These are phyloP conservation scores for Pachysandra terminalis DNA, from an alignment of 164 flowering plant species.

Conservation along the genomic window DNA sequence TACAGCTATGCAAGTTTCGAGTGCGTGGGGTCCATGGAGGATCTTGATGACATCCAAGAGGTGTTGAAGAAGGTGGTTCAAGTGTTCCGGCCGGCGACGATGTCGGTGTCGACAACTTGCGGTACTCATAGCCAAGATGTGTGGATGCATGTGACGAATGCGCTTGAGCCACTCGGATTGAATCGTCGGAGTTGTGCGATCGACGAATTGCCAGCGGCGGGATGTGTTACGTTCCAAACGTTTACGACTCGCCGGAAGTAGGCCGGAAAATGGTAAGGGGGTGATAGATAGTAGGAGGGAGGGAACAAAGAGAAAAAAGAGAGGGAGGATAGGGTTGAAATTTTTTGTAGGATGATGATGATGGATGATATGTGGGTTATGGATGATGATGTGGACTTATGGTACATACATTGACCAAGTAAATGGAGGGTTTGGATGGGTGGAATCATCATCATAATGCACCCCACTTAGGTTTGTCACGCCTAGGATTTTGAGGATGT, in stretches of 20 bases:
- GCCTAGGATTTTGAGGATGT: constrained; percentile 50
- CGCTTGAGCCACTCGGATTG: constrained; percentile 52
- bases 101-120: constrained; percentile 57
- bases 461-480: constrained; percentile 68
- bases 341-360: constrained; percentile 9
- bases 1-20: constrained; percentile 94
- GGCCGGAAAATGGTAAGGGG: background rate
- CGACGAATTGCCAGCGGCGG: constrained; percentile 71
- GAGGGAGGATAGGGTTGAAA: constrained; percentile 1
- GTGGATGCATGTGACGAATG: constrained; percentile 35
- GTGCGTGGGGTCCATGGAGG: constrained; percentile 51
- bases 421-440: constrained; percentile 18
- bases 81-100: constrained; percentile 67
- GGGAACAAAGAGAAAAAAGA: background rate
- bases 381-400: constrained; percentile 17
- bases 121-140: constrained; percentile 21
- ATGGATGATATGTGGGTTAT: constrained; percentile 15
- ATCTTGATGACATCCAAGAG: constrained; percentile 25
- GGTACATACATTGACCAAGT: too few species aligned
- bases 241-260: constrained; percentile 58
- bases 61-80: constrained; percentile 52
- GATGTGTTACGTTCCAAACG: constrained; percentile 68
- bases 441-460: constrained; percentile 51
- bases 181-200: constrained; percentile 45
- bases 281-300: constrained; percentile 13